Conservation (phyloP, 805 yeast genomes). For the Sugiyamaella floridensis region DNA sequence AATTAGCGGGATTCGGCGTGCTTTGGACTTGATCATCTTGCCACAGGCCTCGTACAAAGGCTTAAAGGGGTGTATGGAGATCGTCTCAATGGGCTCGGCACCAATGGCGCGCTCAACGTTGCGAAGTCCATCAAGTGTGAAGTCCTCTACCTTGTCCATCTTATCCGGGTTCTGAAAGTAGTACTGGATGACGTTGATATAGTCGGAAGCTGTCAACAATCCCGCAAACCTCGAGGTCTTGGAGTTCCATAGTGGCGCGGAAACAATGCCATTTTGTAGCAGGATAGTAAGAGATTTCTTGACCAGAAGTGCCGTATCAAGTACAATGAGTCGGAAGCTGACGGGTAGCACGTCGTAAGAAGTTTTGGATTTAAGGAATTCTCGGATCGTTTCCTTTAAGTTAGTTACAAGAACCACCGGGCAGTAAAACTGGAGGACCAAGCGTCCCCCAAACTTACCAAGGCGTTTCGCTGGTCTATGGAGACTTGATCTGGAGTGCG, state of each 20-base stretch:
- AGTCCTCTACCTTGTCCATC: conserved; percentile 77
- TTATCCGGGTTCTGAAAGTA: conserved; percentile 81
- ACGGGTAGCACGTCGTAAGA: conserved; percentile 97
- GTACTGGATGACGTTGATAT: conserved; percentile 90
- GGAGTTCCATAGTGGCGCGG: conserved; percentile 96
- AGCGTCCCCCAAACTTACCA: conserved; percentile 4
- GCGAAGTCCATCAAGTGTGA: conserved; percentile 76
- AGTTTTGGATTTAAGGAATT: conserved; percentile 80
- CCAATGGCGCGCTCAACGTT: conserved; percentile 86
- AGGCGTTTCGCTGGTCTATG: conserved; percentile 12
- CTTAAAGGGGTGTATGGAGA: conserved; percentile 83
- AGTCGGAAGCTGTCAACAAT: conserved; percentile 82
- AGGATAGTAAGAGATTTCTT: conserved; percentile 85
- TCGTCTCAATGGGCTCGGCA: conserved; percentile 77
- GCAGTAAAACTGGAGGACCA: no score
- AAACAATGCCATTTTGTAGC: conserved; percentile 86
- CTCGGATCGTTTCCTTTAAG: conserved; percentile 81
- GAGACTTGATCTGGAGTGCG: conserved; percentile 9
- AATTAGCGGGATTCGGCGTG: conserved; percentile 88
- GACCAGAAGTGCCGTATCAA: conserved; percentile 84
- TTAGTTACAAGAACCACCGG: no score
- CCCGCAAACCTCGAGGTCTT: conserved; percentile 89
- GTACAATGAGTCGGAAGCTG: conserved; percentile 82
- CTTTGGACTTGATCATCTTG: conserved; percentile 79
- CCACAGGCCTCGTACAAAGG: conserved; percentile 88